These are phyloP conservation scores for Nakazawaea ernobii DNA, from an alignment of 805 yeast genomes.

Conservation along the genomic window DNA sequence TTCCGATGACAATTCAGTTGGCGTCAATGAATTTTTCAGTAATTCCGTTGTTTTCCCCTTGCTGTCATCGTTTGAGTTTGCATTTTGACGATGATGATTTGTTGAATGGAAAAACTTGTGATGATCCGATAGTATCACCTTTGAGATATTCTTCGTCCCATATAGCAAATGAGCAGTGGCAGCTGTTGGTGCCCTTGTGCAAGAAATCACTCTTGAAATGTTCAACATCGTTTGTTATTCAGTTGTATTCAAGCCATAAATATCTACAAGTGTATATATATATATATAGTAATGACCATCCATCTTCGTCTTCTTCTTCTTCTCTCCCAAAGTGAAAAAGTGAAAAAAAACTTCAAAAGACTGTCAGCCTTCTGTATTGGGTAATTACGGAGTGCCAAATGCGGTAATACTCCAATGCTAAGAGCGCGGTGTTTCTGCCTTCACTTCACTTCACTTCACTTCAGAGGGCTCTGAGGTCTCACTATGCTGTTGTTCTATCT, in stretches of 20 bases:
- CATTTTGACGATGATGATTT: no score
- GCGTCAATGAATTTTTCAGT: constrained; percentile 1
- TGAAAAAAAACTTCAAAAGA: neutral
- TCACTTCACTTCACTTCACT: no score
- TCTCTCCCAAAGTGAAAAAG: neutral
- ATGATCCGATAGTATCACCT: neutral
- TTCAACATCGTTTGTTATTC: no score
- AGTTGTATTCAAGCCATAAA: no score
- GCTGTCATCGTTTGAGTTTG: neutral
- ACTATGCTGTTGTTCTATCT: no score
- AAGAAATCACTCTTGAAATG: no score
- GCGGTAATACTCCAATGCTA: neutral
- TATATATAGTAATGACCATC: no score
- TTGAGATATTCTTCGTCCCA: neutral
- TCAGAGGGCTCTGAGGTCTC: no score
- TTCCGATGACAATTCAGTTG: constrained; percentile 2
- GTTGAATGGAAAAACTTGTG: neutral
- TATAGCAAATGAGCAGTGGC: no score
- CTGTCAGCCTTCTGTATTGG: neutral
- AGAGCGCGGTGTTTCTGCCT: neutral
- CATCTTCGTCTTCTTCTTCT: neutral
- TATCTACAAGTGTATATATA: no score
- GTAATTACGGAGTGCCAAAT: neutral
- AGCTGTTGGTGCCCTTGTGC: no score
- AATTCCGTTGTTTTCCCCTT: neutral